A percentile compares a stretch with the other conserved stretches of the same genome.
Conservation (phyloP, 495 filamentous ascomycete species). For the Talaromyces trachyspermus region DNA sequence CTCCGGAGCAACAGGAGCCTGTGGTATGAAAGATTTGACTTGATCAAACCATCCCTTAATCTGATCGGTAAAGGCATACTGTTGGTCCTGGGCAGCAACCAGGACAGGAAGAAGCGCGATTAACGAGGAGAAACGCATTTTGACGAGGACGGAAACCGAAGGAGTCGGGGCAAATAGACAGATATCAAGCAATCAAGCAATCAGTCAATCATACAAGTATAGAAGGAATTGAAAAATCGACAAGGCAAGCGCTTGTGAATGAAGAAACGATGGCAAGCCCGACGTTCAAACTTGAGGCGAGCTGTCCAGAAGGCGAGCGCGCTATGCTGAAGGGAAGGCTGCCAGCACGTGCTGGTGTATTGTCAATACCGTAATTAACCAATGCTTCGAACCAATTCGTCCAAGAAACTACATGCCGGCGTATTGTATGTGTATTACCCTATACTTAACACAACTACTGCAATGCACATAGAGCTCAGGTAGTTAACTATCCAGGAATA, state of each 20-base stretch:
- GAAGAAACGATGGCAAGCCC: too few relatives aligned
- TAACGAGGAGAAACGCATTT: conserved; percentile 65
- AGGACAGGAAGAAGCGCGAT: conserved; percentile 63
- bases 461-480: too few relatives aligned
- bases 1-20: conserved; percentile 32
- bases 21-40: conserved; percentile 52
- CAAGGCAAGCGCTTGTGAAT: too few relatives aligned
- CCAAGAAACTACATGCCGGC: too few relatives aligned
- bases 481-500: neutral
- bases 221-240: conserved; percentile 7
- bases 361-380: neutral
- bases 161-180: conserved; percentile 12
- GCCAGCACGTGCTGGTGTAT: neutral
- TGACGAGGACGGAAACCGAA: conserved; percentile 8
- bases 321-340: neutral
- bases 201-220: conserved; percentile 6
- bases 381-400: too few relatives aligned
- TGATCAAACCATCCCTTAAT: conserved; percentile 59
- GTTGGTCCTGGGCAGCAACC: conserved; percentile 57
- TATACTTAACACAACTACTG: too few relatives aligned
- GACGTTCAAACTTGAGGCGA: conserved; percentile 17
- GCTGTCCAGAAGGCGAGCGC: conserved; percentile 20
- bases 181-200: too few relatives aligned
- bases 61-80: conserved; percentile 64
- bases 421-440: too few relatives aligned